Conservation (phyloP, 2,329 filamentous ascomycete species). For the Knoxdaviesia capensis region DNA sequence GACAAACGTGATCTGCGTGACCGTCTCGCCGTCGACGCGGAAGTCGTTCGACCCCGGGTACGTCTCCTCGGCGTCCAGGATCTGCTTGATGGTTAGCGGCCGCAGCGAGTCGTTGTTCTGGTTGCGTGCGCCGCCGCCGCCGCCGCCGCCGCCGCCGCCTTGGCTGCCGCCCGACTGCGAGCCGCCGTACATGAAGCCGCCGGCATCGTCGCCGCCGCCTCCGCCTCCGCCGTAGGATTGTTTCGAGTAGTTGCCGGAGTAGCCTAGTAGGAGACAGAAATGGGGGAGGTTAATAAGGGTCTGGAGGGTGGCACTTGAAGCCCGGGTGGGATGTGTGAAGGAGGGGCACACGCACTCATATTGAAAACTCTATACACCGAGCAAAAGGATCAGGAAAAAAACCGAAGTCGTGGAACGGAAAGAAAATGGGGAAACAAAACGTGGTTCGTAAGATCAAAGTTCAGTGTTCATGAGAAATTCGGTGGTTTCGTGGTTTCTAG, state of each 20-base stretch:
- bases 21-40: constrained; percentile 57
- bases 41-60: constrained; percentile 50
- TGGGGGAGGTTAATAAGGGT: too few species aligned
- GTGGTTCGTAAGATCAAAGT: too few species aligned
- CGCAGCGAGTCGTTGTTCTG: constrained; percentile 73
- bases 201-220: constrained; percentile 36
- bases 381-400: too few species aligned
- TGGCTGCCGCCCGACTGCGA: constrained; percentile 37
- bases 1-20: constrained; percentile 60
- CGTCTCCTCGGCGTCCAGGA: constrained; percentile 61
- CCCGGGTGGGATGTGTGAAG: too few species aligned
- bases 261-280: background rate
- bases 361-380: too few species aligned
- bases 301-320: too few species aligned
- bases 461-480: too few species aligned
- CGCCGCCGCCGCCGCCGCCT: constrained; percentile 24
- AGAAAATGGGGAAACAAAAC: too few species aligned
- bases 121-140: constrained; percentile 9
- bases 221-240: constrained; percentile 21
- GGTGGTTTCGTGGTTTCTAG: too few species aligned
- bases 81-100: constrained; percentile 88
- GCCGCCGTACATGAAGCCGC: constrained; percentile 39
- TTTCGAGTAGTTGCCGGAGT: constrained; percentile 5
- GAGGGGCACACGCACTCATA: too few species aligned
- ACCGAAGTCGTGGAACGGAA: too few species aligned